These are phyloP conservation scores for Psilocybe azurescens DNA, from an alignment of 768 basidiomycete species.

Conservation along the genomic window DNA sequence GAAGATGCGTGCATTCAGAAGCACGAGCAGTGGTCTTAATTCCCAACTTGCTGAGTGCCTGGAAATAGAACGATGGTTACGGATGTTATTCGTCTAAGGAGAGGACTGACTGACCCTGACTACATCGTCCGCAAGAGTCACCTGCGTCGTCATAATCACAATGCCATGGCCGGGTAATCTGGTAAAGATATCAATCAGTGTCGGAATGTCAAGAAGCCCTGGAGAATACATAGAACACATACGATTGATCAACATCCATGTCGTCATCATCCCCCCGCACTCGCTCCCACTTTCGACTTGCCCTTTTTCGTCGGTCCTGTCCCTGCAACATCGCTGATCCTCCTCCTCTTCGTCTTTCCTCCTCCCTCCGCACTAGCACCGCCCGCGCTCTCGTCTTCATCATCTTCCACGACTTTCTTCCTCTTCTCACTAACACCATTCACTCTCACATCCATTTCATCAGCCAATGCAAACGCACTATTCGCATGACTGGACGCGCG, in stretches of 20 bases:
- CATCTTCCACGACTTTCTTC: conserved; percentile 17
- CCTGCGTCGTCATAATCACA: conserved; percentile 72
- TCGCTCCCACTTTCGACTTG: conserved; percentile 30
- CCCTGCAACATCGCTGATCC: conserved; percentile 9
- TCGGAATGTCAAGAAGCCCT: background rate
- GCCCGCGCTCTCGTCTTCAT: background rate
- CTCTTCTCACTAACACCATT: conserved; percentile 10
- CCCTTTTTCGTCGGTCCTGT: conserved; percentile 10
- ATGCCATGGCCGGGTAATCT: conserved; percentile 33
- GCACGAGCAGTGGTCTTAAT: conserved; percentile 65
- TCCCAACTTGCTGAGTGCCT: conserved; percentile 72
- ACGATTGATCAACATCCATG: conserved; percentile 21
- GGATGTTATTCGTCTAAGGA: background rate
- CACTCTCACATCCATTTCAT: conserved; percentile 14
- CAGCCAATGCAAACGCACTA: conserved; percentile 23
- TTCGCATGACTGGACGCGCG: conserved; percentile 20
- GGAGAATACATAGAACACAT: background rate
- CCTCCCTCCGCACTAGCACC: background rate
- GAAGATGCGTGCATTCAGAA: conserved; percentile 78
- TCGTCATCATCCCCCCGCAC: conserved; percentile 14
- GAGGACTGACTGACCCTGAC: conserved; percentile 52
- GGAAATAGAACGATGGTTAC: background rate
- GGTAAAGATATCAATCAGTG: background rate
- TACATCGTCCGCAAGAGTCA: conserved; percentile 59
- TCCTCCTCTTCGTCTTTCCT: conserved; percentile 21